Evolutionary conservation across 2,329 filamentous ascomycete genomes (phyloP).

Genomic region (Plenodomus lindquistii): DNA sequence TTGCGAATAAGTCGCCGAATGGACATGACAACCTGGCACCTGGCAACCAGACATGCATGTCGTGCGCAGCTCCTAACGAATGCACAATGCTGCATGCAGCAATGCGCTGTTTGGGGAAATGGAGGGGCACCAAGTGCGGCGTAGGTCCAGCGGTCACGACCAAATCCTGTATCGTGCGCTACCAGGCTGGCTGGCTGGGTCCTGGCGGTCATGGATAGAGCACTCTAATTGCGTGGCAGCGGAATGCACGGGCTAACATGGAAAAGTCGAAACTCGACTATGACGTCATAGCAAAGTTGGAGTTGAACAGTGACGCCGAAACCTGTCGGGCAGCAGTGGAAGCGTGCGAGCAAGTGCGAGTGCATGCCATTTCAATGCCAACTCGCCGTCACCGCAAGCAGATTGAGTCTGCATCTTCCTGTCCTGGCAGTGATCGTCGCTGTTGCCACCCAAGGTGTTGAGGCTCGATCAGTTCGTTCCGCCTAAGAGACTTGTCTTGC

Average conservation of each 20-base stretch:
- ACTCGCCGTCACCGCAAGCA: slow-evolving; percentile 12
- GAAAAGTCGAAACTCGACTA: slow-evolving; percentile 19
- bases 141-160: background rate
- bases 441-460: slow-evolving; percentile 17
- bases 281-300: slow-evolving; percentile 18
- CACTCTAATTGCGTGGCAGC: background rate
- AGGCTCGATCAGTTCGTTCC: slow-evolving; percentile 17
- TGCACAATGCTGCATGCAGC: background rate
- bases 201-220: background rate
- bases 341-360: background rate
- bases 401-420: slow-evolving; percentile 12
- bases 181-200: background rate
- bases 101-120: background rate
- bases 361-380: background rate
- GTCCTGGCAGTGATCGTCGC: slow-evolving; percentile 32
- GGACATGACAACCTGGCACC: too few species aligned
- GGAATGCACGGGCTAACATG: slow-evolving; percentile 11
- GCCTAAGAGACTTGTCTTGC: slow-evolving; percentile 11
- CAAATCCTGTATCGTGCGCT: background rate
- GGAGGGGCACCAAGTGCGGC: background rate
- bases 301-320: slow-evolving; percentile 3
- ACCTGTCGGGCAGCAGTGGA: slow-evolving; percentile 11
- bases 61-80: too few species aligned
- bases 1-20: too few species aligned
- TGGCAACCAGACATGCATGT: too few species aligned